phyloP scores from a whole-genome alignment of 495 filamentous ascomycete genomes.

The Usnea hakonensis region DNA sequence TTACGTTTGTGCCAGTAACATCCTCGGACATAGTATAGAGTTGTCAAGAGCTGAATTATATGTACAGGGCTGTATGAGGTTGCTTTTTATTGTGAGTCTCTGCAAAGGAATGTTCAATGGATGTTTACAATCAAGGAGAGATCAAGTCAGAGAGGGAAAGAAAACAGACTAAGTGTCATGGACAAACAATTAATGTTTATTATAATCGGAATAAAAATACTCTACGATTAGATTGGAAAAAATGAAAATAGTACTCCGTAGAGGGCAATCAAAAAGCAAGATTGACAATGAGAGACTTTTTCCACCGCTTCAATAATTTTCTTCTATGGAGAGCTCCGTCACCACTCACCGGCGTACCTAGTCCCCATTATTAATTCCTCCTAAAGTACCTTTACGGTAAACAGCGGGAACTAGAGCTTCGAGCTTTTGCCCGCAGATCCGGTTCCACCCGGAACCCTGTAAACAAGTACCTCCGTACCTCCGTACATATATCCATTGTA shows the following conservation, averaged over 20 bases:
- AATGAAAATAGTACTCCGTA: neutral
- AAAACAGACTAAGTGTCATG: neutral
- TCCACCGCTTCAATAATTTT: neutral
- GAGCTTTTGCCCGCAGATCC: constrained; percentile 7
- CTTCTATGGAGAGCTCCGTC: constrained; percentile 4
- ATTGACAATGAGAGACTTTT: neutral
- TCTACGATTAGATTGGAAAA: constrained; percentile 1
- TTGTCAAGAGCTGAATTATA: neutral
- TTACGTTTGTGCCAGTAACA: constrained; percentile 7
- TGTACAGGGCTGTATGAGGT: neutral
- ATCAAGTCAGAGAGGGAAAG: too few species aligned
- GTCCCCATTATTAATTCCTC: too few species aligned
- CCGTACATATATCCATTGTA: neutral
- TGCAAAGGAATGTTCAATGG: neutral
- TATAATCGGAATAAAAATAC: neutral
- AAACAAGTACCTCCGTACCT: too few species aligned
- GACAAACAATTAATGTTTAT: neutral
- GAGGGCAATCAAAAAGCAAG: neutral
- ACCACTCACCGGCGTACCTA: too few species aligned
- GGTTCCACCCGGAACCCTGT: constrained; percentile 5
- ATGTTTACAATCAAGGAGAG: constrained; percentile 5
- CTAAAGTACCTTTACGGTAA: neutral
- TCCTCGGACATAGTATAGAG: constrained; percentile 9
- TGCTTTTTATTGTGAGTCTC: neutral
- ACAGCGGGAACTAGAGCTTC: neutral